Evolutionary conservation across 129 eudicot genomes (phyloP).

Genomic region (Glebionis coronaria): DNA sequence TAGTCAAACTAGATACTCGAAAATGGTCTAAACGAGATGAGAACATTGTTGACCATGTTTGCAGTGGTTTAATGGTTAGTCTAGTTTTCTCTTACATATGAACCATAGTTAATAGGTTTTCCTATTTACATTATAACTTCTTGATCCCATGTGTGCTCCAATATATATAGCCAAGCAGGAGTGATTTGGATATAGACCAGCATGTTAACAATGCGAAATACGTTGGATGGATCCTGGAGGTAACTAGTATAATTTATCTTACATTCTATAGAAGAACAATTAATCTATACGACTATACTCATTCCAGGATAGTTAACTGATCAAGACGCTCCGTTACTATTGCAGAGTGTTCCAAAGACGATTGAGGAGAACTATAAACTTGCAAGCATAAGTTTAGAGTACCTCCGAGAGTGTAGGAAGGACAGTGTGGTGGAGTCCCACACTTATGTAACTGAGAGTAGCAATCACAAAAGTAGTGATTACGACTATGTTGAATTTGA

Average conservation of each 20-base stretch:
- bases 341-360: conserved; percentile 74
- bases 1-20: conserved; percentile 48
- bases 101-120: background rate
- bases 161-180: conserved; percentile 5
- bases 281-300: background rate
- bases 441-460: conserved; percentile 37
- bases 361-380: too few relatives aligned
- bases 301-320: background rate
- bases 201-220: too few relatives aligned
- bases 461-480: conserved; percentile 26
- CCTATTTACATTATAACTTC: background rate
- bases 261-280: background rate
- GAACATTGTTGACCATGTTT: conserved; percentile 44
- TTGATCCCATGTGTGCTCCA: background rate
- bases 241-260: background rate
- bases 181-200: conserved; percentile 1
- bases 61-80: conserved; percentile 59
- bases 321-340: background rate
- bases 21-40: conserved; percentile 60
- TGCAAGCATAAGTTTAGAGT: too few relatives aligned
- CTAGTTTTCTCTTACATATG: background rate
- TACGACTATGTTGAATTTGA: conserved; percentile 89
- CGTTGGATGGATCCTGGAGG: background rate
- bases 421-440: conserved; percentile 77
- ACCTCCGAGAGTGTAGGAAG: too few relatives aligned